phyloP scores from a whole-genome alignment of 306 rosid species.

The Prunus fruticosa region DNA sequence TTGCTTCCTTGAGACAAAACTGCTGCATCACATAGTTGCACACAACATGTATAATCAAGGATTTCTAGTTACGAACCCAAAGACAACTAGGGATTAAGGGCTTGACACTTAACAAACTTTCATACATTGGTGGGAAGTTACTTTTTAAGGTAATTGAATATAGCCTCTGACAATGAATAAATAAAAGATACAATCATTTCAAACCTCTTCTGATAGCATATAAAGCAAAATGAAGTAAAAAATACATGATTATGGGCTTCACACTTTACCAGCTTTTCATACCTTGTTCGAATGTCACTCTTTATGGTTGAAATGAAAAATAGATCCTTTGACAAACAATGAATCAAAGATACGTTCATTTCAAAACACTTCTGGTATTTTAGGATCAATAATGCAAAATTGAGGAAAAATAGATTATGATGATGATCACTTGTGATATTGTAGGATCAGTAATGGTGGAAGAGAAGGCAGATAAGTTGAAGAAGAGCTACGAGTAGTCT shows the following conservation, averaged over 20 bases:
- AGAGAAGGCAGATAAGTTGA: too few species aligned
- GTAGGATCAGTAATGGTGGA: too few species aligned
- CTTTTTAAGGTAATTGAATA: background rate
- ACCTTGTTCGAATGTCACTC: too few species aligned
- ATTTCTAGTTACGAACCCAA: background rate
- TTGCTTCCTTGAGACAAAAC: slow-evolving; percentile 52
- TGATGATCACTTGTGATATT: background rate
- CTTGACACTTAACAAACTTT: background rate
- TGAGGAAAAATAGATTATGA: background rate
- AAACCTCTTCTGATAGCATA: too few species aligned
- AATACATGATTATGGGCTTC: too few species aligned
- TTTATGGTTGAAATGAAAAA: background rate
- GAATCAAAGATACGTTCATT: background rate
- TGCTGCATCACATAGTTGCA: slow-evolving; percentile 27
- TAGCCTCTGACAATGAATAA: too few species aligned
- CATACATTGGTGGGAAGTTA: background rate
- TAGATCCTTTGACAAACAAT: background rate
- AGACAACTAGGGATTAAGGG: background rate
- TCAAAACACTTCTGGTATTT: background rate
- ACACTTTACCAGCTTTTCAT: too few species aligned
- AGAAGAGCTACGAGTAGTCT: too few species aligned
- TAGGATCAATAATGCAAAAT: background rate
- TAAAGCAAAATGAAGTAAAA: too few species aligned
- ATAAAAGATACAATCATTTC: too few species aligned
- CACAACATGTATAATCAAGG: background rate